Percentiles rank a stretch among this genome's conserved stretches.
Conservation (phyloP, 1,139 yeast species). For the Tardiomyces depauwii region DNA sequence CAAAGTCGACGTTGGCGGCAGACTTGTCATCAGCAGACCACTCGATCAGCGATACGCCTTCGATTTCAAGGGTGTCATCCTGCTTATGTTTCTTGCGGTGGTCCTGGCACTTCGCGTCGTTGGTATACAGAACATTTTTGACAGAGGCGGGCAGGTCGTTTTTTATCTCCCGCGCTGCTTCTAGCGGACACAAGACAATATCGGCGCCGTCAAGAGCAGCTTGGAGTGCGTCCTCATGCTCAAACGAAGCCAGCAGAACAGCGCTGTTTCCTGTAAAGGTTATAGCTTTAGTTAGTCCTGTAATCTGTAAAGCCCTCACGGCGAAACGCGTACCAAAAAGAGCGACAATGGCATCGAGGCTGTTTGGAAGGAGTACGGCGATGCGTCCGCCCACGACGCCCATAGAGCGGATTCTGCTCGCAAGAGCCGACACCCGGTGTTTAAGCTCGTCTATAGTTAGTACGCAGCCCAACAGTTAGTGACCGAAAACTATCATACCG, state of each 20-base stretch:
- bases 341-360: background rate
- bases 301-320: background rate
- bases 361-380: background rate
- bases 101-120: background rate
- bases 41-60: background rate
- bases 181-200: background rate
- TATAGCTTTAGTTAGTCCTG: background rate
- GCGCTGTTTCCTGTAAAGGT: background rate
- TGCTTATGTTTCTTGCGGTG: background rate
- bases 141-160: background rate
- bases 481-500: background rate
- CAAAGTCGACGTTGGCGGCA: background rate
- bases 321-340: background rate
- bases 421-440: background rate
- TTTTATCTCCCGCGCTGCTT: background rate
- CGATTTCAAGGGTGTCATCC: constrained; percentile 1
- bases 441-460: background rate
- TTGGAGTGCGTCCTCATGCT: background rate
- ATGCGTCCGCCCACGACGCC: background rate
- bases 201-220: background rate
- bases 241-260: background rate
- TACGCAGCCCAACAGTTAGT: background rate
- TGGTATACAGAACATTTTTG: background rate
- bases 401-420: background rate
- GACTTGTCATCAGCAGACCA: background rate